A percentile compares a stretch with the other conserved stretches of the same genome.
phyloP scores from a whole-genome alignment of 306 rosid genomes.

The Cyclanthera cordifolia region DNA sequence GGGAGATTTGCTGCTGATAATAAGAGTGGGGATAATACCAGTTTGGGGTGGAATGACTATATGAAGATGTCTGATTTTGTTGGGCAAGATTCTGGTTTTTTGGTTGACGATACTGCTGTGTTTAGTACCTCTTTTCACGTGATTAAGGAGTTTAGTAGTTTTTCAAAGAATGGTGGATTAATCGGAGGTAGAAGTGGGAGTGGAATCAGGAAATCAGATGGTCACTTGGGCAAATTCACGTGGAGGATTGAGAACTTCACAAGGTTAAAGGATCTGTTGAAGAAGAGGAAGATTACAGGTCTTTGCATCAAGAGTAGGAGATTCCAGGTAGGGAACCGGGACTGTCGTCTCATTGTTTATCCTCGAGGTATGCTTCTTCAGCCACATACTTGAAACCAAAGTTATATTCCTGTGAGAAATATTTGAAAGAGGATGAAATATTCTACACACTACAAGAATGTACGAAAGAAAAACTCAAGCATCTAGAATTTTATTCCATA shows the following conservation, averaged over 20 bases:
- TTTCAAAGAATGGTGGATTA: slow-evolving; percentile 77
- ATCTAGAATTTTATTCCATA: not conserved
- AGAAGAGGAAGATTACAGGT: slow-evolving; percentile 95
- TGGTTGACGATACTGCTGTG: slow-evolving; percentile 74
- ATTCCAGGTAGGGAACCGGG: slow-evolving; percentile 92
- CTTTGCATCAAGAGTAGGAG: slow-evolving; percentile 96
- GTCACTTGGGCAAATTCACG: slow-evolving; percentile 86
- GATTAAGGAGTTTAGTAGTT: slow-evolving; percentile 82
- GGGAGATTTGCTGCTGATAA: slow-evolving; percentile 95
- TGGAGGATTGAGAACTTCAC: slow-evolving; percentile 97
- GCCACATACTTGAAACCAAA: not conserved
- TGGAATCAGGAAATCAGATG: slow-evolving; percentile 83
- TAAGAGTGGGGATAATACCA: slow-evolving; percentile 93
- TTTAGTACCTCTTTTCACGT: slow-evolving; percentile 94
- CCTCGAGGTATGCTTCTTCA: slow-evolving; percentile 65
- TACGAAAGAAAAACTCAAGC: not conserved
- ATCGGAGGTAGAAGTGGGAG: slow-evolving; percentile 58
- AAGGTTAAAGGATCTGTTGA: slow-evolving; percentile 81
- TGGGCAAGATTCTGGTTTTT: slow-evolving; percentile 70
- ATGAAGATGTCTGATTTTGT: slow-evolving; percentile 90
- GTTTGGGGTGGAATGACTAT: slow-evolving; percentile 99
- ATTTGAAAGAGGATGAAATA: not conserved
- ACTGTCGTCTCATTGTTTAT: slow-evolving; percentile 96
- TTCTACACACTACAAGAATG: not conserved
- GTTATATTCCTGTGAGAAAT: not conserved